Evolutionary conservation across 2,329 filamentous ascomycete genomes (phyloP), one percentile per base, ranked within the genome.

Genomic region (Venturia oleaginea): DNA sequence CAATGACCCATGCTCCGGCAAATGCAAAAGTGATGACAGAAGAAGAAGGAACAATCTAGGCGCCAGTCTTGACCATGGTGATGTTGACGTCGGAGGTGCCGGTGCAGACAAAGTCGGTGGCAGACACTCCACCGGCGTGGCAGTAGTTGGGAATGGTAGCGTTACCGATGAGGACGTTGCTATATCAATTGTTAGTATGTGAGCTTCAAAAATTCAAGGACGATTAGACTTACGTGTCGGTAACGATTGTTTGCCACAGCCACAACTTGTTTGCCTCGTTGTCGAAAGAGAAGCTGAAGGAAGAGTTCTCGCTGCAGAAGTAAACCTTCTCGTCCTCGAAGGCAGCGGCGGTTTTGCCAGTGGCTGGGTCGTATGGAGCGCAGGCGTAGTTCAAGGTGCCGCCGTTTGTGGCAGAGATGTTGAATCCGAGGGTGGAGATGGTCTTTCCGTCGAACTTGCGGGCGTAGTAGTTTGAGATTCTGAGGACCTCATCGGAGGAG

Each of bases 271-370:
- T 61, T 34, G 42, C 34, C 15, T 37, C 43, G 59, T 40, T 60
- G 27, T 22, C 24, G 40, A 54, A 65, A n/a, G 42, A 54, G 51
- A 65, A 62, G 59, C 48, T 59, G 64, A 65, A 61, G 15, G 19
- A 27, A 6, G 37, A 38, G 37, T 65, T 43, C 43, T 65, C 37
- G 40, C 40, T 54, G 27, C 62, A 65, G 32, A 17, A 34, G 59
- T 65, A 65, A 30, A 62, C 43, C 19, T 61, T 38, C n/a, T 48
- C 38, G 59, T 42, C 42, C 48, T 65, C 59, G 22, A 65, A 61
- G 1, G 15, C 4, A 10, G 34, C 8, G 7, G 59, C 43, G 24
- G 48, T 32, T 7, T 17, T 10, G 30, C 17, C 32, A 22, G 24
- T 60, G 3, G 27, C 38, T 19, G 38, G 17, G 57, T 64, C 63